Conservation (phyloP, 73 alveolate species). For the Uronychia setigera region DNA sequence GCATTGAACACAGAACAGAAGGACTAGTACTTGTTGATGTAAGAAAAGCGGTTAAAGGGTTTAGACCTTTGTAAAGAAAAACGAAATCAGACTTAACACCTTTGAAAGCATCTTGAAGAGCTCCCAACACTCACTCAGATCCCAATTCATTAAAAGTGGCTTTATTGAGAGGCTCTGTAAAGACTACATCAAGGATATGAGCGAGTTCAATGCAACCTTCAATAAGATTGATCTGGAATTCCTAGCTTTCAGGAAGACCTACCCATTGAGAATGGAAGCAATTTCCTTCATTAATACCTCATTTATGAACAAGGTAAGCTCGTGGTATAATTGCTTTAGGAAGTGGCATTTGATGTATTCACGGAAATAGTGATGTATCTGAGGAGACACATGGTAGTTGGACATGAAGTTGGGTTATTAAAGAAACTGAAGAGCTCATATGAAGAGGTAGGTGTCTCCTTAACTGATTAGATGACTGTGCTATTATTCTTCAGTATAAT, state of each 20-base stretch:
- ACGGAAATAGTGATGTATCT: slow-evolving; percentile 60
- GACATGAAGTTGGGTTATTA: slow-evolving; percentile 32
- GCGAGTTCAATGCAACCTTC: slow-evolving; percentile 81
- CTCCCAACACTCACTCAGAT: slow-evolving; percentile 54
- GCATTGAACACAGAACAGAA: slow-evolving; percentile 59
- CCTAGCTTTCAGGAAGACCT: slow-evolving; percentile 79
- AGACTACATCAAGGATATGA: slow-evolving; percentile 77
- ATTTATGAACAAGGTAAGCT: slow-evolving; percentile 33
- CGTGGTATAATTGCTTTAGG: not conserved
- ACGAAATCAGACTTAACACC: slow-evolving; percentile 59
- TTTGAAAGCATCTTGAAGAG: slow-evolving; percentile 30
- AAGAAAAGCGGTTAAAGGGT: not conserved
- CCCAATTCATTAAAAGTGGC: slow-evolving; percentile 70
- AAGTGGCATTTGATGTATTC: slow-evolving; percentile 42
- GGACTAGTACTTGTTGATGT: slow-evolving; percentile 51
- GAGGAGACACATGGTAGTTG: slow-evolving; percentile 40
- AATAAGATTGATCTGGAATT: slow-evolving; percentile 81
- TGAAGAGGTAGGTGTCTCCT: slow-evolving; percentile 15
- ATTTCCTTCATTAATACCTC: slow-evolving; percentile 70
- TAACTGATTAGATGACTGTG: slow-evolving; percentile 7
- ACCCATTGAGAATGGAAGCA: slow-evolving; percentile 80
- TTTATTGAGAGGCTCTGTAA: slow-evolving; percentile 77
- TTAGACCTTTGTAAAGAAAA: slow-evolving; percentile 63
- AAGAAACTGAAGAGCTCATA: slow-evolving; percentile 21
- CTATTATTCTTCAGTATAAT: slow-evolving; percentile 47